Percentiles rank a stretch among this genome's conserved stretches.
Evolutionary conservation across 768 basidiomycete species (phyloP).

Genomic region (Suillus tomentosus): DNA sequence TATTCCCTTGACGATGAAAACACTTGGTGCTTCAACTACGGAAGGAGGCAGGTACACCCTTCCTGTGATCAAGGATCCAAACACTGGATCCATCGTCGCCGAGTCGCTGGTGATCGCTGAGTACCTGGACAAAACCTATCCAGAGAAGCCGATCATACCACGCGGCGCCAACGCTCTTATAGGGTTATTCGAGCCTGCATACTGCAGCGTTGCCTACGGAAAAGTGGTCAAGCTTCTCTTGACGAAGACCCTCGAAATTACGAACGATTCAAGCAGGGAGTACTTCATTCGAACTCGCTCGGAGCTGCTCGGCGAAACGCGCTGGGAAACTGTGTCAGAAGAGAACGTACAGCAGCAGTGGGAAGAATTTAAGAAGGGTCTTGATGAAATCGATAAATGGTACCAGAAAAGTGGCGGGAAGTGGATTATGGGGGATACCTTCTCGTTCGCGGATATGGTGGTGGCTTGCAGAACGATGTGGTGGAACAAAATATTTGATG

Average conservation of each 20-base stretch:
- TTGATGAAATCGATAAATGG: conserved; percentile 9
- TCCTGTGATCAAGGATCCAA: conserved; percentile 15
- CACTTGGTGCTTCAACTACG: conserved; percentile 29
- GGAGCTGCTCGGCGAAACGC: not conserved
- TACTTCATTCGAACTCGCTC: conserved; percentile 8
- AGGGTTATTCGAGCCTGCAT: conserved; percentile 1
- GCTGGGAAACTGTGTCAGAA: conserved; percentile 1
- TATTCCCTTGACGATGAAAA: conserved; percentile 38
- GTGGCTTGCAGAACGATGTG: conserved; percentile 9
- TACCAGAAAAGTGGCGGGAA: conserved; percentile 11
- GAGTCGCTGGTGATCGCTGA: conserved; percentile 15
- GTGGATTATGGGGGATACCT: conserved; percentile 12
- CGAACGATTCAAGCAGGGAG: conserved; percentile 9
- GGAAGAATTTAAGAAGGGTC: conserved; percentile 9
- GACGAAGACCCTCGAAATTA: conserved; percentile 3
- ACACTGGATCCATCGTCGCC: conserved; percentile 11
- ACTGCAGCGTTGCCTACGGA: conserved; percentile 4
- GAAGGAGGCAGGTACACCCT: conserved; percentile 11
- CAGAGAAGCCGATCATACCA: conserved; percentile 12
- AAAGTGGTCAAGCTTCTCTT: conserved; percentile 1
- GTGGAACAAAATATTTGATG: conserved; percentile 8
- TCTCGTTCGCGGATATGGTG: conserved; percentile 11
- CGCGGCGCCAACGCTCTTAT: conserved; percentile 6
- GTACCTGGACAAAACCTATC: conserved; percentile 14
- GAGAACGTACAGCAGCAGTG: not conserved